A percentile compares a stretch with the other conserved stretches of the same genome.
Conservation (phyloP, 345 rosid genomes). For the Aethionema arabicum region DNA sequence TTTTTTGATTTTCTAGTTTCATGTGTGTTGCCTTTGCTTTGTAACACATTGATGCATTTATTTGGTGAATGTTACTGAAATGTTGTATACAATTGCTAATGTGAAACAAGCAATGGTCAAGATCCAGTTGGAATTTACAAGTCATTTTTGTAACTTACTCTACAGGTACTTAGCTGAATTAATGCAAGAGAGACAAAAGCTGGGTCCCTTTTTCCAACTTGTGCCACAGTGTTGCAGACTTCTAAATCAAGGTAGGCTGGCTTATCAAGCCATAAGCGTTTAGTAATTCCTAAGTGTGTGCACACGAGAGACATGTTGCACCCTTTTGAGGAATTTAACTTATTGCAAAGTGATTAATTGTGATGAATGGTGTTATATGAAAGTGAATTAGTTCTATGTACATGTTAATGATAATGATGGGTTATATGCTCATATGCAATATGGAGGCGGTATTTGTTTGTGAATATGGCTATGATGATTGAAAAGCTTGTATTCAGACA, state of each 20-base stretch:
- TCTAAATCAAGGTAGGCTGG: conserved; percentile 61
- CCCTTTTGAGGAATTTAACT: not conserved
- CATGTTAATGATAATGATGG: not conserved
- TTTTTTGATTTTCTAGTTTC: not conserved
- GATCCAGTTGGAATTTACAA: not conserved
- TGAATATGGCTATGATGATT: not conserved
- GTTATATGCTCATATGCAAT: not conserved
- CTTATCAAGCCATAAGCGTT: conserved; percentile 5
- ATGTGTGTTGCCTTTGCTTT: not conserved
- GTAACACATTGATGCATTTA: not conserved
- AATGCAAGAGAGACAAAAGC: conserved; percentile 78
- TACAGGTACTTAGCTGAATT: conserved; percentile 83
- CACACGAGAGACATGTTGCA: not conserved
- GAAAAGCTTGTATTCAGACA: not conserved
- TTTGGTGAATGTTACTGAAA: not conserved
- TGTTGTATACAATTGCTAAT: not conserved
- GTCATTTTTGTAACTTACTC: not conserved
- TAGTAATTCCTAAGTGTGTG: not conserved
- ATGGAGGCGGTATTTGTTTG: not conserved
- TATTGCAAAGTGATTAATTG: not conserved
- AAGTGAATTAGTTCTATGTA: not conserved
- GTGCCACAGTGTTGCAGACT: conserved; percentile 73
- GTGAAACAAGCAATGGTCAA: not conserved
- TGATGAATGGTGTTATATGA: conserved; percentile 5
- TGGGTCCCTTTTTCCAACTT: conserved; percentile 74